Base-by-base conservation (phyloP, 192 early-diverging fungal genomes). In the Tieghemiomyces parasiticus region DNA sequence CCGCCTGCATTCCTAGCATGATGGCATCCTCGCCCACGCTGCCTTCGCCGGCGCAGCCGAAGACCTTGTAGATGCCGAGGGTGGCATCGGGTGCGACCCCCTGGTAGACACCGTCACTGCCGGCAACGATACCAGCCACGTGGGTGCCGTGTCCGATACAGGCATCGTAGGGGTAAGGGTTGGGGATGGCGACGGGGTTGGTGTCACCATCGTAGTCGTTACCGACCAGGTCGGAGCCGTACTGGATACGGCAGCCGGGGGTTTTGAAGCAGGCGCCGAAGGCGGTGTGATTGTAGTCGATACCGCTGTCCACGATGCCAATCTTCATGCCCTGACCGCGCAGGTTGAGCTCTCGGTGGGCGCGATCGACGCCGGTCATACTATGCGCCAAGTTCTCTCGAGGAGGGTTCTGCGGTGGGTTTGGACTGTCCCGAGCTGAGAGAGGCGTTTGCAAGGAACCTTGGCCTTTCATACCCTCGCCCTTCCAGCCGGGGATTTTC, bases 61-160 rank as follows among this genome's bases (percentile, higher is more conserved):
- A 82, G 20, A 80, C 68, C 14, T 80, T 67, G 65, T 85, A 85
- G 61, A 78, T 80, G 31, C 84, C 84, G 46, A 81, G 67, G 2
- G 76, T 85, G 8, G 76, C 82, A 14, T 67, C 66, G n/a, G 81
- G 85, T 0, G 81, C 82, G 24, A 88, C 80, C 28, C 86, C 86
- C 1, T 71, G 67, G n/a, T 81, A 78, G 6, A 24, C 53, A 2
- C 46, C 53, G 0, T 67, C 66, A 4, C 62, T 62, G 8, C 50
- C 81, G 38, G 66, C 75, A 45, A 83, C 71, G 29, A 83, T 81
- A 29, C 82, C 82, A 4, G 83, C 62, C 1, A 88, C 79, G 44
- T 83, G 82, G 2, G 82, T 84, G 24, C 82, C 84, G 64, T 86
- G 86, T 30, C 85, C 83, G 45, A 61, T 63, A 60, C 86, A 83